Conservation (phyloP, 2,329 filamentous ascomycete species). For the Fusarium succisae region DNA sequence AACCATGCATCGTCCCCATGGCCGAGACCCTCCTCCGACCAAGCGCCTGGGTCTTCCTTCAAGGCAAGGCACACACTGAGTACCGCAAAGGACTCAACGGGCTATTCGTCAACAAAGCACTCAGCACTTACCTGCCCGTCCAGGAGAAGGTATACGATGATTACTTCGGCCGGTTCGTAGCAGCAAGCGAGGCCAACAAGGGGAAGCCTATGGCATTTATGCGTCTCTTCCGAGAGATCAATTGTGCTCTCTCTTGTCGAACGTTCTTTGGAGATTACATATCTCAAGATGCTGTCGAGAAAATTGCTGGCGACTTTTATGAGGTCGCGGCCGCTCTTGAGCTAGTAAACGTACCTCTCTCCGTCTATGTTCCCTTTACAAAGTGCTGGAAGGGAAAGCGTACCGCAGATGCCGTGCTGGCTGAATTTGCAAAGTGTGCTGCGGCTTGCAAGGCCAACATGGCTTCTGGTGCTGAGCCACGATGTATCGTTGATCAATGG, state of each 20-base stretch:
- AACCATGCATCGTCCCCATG: constrained; percentile 81
- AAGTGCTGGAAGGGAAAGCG: constrained; percentile 83
- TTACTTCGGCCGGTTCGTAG: constrained; percentile 75
- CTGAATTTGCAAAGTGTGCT: constrained; percentile 76
- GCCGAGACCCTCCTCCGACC: constrained; percentile 75
- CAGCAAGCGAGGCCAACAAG: constrained; percentile 62
- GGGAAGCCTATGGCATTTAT: constrained; percentile 74
- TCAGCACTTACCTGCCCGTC: constrained; percentile 75
- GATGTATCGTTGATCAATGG: constrained; percentile 83
- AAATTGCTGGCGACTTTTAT: constrained; percentile 82
- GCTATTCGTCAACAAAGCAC: constrained; percentile 77
- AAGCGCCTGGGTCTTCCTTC: constrained; percentile 81
- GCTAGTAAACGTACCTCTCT: constrained; percentile 77
- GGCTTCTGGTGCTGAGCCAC: constrained; percentile 72
- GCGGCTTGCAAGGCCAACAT: constrained; percentile 77
- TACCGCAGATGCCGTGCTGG: constrained; percentile 74
- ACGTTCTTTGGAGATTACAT: constrained; percentile 87
- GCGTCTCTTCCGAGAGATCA: constrained; percentile 77
- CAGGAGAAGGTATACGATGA: constrained; percentile 77
- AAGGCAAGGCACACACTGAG: constrained; percentile 79
- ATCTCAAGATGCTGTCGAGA: constrained; percentile 74
- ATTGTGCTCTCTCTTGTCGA: constrained; percentile 79
- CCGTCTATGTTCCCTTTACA: constrained; percentile 77
- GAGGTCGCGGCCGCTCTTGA: constrained; percentile 80
- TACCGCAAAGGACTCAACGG: constrained; percentile 79